phyloP scores from a whole-genome alignment of 2,329 filamentous ascomycete genomes.

The Diaporthe sp. region DNA sequence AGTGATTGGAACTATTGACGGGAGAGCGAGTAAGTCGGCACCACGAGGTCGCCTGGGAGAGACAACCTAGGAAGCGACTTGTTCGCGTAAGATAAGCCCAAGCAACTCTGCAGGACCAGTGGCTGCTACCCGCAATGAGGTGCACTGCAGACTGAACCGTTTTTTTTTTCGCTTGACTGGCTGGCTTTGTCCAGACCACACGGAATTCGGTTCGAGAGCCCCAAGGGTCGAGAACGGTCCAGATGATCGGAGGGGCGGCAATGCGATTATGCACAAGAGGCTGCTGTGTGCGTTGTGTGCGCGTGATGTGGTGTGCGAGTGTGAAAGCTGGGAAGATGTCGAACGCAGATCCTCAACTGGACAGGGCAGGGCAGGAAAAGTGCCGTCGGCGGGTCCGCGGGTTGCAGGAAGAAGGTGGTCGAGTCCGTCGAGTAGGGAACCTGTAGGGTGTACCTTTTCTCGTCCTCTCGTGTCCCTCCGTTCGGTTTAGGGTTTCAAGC shows the following conservation, averaged over 20 bases:
- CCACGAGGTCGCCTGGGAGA: slow-evolving; percentile 24
- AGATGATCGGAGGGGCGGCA: slow-evolving; percentile 20
- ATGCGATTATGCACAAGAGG: slow-evolving; percentile 12
- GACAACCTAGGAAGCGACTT: slow-evolving; percentile 30
- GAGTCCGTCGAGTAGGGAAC: slow-evolving; percentile 34
- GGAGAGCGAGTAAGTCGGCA: slow-evolving; percentile 17
- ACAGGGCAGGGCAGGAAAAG: slow-evolving; percentile 17
- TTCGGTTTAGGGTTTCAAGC: slow-evolving; percentile 39
- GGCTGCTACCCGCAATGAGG: slow-evolving; percentile 35
- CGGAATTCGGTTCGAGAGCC: slow-evolving; percentile 15
- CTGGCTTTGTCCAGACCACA: not conserved
- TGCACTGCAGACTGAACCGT: slow-evolving; percentile 27
- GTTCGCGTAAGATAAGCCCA: slow-evolving; percentile 40
- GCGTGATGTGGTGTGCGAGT: not conserved
- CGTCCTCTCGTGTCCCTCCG: slow-evolving; percentile 31
- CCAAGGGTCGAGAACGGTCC: slow-evolving; percentile 20
- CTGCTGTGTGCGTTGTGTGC: not conserved
- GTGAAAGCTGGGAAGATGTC: slow-evolving; percentile 2
- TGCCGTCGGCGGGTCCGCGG: slow-evolving; percentile 36
- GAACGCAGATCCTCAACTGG: slow-evolving; percentile 22
- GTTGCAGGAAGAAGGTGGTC: slow-evolving; percentile 23
- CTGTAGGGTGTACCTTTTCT: slow-evolving; percentile 33
- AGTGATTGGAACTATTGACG: slow-evolving; percentile 1
- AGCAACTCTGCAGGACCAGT: slow-evolving; percentile 39
- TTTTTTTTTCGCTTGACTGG: slow-evolving; percentile 40